These are phyloP conservation scores for Alternaria rosae DNA, from an alignment of 2,329 filamentous ascomycete species.

Conservation along the genomic window DNA sequence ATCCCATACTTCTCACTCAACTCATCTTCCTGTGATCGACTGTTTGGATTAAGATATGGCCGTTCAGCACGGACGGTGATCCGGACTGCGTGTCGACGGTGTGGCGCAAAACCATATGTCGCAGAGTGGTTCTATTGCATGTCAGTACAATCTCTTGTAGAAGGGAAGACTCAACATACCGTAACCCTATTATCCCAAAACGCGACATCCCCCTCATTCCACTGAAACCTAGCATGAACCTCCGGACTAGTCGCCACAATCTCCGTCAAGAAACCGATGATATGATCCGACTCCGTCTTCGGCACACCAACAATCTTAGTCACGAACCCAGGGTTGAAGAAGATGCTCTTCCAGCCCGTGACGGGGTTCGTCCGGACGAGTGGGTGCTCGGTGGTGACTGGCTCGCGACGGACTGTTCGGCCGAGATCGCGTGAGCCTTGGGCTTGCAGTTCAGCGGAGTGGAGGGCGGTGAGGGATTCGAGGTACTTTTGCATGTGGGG, in stretches of 20 bases:
- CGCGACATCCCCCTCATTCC: conserved; percentile 70
- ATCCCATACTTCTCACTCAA: conserved; percentile 57
- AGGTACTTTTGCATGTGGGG: conserved; percentile 65
- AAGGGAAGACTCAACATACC: conserved; percentile 38
- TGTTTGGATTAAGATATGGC: conserved; percentile 54
- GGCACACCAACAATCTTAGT: conserved; percentile 66
- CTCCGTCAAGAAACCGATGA: conserved; percentile 62
- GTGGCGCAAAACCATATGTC: conserved; percentile 64
- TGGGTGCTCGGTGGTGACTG: conserved; percentile 64
- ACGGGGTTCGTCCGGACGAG: conserved; percentile 67
- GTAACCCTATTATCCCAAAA: conserved; percentile 72
- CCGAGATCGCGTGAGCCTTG: conserved; percentile 59
- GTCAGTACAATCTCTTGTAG: conserved; percentile 8
- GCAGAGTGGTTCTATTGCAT: conserved; percentile 59
- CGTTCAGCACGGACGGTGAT: conserved; percentile 58
- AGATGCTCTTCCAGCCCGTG: conserved; percentile 68
- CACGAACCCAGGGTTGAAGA: conserved; percentile 66
- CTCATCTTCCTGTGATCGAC: conserved; percentile 64
- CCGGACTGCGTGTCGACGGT: conserved; percentile 63
- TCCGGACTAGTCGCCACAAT: conserved; percentile 68
- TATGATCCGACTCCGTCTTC: conserved; percentile 62
- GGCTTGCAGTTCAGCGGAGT: conserved; percentile 64
- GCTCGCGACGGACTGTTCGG: conserved; percentile 61
- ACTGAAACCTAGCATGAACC: conserved; percentile 71
- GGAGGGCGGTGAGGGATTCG: conserved; percentile 63